These are phyloP conservation scores for Apiosordaria backusii DNA, from an alignment of 495 filamentous ascomycete species.

Conservation along the genomic window DNA sequence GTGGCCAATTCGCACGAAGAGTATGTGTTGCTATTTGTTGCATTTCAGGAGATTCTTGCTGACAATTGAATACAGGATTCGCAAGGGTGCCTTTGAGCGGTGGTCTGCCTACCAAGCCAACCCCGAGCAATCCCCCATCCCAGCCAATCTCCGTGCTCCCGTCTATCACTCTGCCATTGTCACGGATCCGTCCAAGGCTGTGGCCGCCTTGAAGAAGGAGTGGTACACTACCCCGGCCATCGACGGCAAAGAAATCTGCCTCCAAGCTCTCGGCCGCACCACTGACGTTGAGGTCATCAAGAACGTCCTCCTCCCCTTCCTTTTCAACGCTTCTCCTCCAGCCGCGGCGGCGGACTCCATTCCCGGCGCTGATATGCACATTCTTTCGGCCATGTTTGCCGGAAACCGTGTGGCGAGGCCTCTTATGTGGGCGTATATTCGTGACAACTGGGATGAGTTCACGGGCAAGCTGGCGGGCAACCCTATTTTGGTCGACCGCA, in stretches of 20 bases:
- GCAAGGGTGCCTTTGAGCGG: slow-evolving; percentile 64
- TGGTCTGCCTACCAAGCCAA: slow-evolving; percentile 72
- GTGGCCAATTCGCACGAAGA: slow-evolving; percentile 67
- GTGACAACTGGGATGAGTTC: slow-evolving; percentile 70
- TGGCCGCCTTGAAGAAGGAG: slow-evolving; percentile 69
- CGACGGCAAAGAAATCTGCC: slow-evolving; percentile 83
- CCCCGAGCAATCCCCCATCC: slow-evolving; percentile 62
- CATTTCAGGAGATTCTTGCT: slow-evolving; percentile 11
- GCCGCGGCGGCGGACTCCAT: slow-evolving; percentile 40
- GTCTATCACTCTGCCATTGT: slow-evolving; percentile 78
- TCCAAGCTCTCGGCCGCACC: slow-evolving; percentile 71
- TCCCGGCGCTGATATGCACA: slow-evolving; percentile 74
- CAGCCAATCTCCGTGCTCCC: slow-evolving; percentile 72
- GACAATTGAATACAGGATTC: slow-evolving; percentile 44
- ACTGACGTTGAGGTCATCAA: slow-evolving; percentile 64
- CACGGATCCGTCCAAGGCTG: slow-evolving; percentile 62
- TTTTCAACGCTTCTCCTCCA: slow-evolving; percentile 69
- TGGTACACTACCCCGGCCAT: slow-evolving; percentile 76
- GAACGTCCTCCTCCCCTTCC: slow-evolving; percentile 71
- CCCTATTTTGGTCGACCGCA: slow-evolving; percentile 82
- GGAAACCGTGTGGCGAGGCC: slow-evolving; percentile 65
- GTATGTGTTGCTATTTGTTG: slow-evolving; percentile 42
- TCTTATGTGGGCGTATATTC: slow-evolving; percentile 78
- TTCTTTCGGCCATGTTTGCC: slow-evolving; percentile 66
- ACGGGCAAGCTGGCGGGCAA: slow-evolving; percentile 65